Percentiles rank a stretch among this genome's conserved stretches.
Conservation (phyloP, 768 basidiomycete genomes). For the Suillus occidentalis region DNA sequence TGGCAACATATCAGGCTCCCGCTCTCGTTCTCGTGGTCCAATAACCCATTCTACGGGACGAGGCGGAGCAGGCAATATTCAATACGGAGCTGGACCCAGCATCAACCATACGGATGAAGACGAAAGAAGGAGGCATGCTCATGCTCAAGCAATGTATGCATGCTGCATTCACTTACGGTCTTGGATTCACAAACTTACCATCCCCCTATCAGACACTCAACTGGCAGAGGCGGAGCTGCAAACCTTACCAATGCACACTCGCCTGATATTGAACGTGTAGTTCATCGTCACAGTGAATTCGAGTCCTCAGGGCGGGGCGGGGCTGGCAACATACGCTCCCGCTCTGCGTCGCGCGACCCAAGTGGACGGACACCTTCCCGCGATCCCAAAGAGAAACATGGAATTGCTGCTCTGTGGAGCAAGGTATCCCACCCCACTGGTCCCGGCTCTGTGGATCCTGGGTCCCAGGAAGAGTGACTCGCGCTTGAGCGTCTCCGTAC, state of each 20-base stretch:
- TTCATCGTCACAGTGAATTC: conserved; percentile 26
- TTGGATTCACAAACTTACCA: conserved; percentile 8
- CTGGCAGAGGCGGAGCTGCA: conserved; percentile 67
- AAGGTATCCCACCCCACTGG: conserved; percentile 25
- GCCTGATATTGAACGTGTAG: conserved; percentile 38
- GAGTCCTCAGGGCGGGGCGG: conserved; percentile 61
- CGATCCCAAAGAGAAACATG: conserved; percentile 24
- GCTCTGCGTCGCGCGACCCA: conserved; percentile 35
- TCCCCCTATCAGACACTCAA: conserved; percentile 51
- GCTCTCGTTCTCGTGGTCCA: conserved; percentile 49
- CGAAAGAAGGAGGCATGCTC: conserved; percentile 31
- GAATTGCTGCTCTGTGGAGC: conserved; percentile 30
- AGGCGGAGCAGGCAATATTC: conserved; percentile 64
- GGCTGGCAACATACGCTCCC: conserved; percentile 56
- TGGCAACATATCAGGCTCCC: conserved; percentile 58
- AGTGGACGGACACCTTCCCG: conserved; percentile 22
- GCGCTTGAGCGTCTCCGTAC: conserved; percentile 1
- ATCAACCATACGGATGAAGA: conserved; percentile 33
- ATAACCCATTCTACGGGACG: conserved; percentile 53
- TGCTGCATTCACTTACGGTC: background rate
- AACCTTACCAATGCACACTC: conserved; percentile 47
- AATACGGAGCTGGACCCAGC: conserved; percentile 25
- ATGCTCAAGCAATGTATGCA: conserved; percentile 43
- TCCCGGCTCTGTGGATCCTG: background rate
- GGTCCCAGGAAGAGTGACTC: background rate